These are phyloP conservation scores for Geranomyces michiganensis DNA, from an alignment of 192 early-diverging fungal genomes.

Conservation along the genomic window DNA sequence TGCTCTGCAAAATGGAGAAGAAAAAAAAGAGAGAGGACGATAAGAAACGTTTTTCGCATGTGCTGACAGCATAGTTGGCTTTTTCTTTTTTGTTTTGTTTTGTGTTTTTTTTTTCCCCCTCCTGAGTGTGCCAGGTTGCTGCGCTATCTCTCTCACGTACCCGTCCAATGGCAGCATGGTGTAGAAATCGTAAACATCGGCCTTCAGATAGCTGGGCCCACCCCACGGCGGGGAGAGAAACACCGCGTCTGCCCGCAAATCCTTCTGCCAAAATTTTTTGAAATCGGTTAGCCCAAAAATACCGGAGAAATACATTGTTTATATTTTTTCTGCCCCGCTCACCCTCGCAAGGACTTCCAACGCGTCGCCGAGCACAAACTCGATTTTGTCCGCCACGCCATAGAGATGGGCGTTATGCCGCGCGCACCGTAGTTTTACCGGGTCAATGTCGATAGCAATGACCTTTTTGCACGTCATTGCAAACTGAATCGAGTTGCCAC, in stretches of 20 bases:
- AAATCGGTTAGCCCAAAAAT: not conserved
- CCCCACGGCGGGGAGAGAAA: slow-evolving; percentile 98
- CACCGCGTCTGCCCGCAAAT: slow-evolving; percentile 74
- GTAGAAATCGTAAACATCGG: slow-evolving; percentile 66
- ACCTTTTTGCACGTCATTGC: slow-evolving; percentile 84
- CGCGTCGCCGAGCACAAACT: slow-evolving; percentile 92
- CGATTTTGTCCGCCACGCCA: slow-evolving; percentile 87
- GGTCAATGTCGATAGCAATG: slow-evolving; percentile 91
- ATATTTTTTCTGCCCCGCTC: no score
- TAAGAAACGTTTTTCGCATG: no score
- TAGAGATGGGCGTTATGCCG: slow-evolving; percentile 86
- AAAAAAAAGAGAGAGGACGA: not conserved
- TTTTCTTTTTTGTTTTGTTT: no score
- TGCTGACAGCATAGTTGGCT: no score
- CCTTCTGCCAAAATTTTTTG: no score
- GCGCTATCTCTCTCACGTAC: no score
- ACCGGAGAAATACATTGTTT: no score
- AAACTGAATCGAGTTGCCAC: slow-evolving; percentile 97
- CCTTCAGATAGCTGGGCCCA: slow-evolving; percentile 73
- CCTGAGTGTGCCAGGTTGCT: no score
- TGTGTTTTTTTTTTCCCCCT: no score
- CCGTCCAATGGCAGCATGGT: slow-evolving; percentile 76
- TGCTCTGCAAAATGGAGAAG: slow-evolving; percentile 31
- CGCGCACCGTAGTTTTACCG: slow-evolving; percentile 76
- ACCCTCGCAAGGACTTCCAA: slow-evolving; percentile 66